phyloP scores from a whole-genome alignment of 2,329 filamentous ascomycete genomes.

The Talaromyces amestolkiae region DNA sequence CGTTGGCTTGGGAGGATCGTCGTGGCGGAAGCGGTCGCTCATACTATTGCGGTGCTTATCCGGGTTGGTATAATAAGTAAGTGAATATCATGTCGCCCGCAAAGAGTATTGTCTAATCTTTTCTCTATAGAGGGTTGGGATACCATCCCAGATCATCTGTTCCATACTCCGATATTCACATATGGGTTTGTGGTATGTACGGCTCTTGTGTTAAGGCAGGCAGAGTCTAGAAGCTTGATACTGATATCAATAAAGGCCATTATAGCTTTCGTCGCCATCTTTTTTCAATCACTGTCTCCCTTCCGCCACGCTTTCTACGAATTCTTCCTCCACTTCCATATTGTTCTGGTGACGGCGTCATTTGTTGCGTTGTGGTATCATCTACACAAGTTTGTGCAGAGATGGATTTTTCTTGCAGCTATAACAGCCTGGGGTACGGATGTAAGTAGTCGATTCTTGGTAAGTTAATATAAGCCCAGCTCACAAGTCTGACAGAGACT shows the following conservation, averaged over 20 bases:
- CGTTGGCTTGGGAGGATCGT: conserved; percentile 72
- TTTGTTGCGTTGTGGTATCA: conserved; percentile 78
- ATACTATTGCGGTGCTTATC: conserved; percentile 68
- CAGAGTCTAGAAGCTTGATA: not conserved
- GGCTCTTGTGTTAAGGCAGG: not conserved
- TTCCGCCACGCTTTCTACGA: conserved; percentile 95
- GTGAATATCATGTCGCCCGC: conserved; percentile 29
- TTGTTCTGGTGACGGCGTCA: conserved; percentile 66
- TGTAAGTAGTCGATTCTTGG: conserved; percentile 19
- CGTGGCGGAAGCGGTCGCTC: conserved; percentile 62
- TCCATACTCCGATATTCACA: conserved; percentile 11
- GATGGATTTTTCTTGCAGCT: conserved; percentile 59
- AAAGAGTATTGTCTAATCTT: not conserved
- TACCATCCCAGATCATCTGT: conserved; percentile 6
- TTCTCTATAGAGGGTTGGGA: conserved; percentile 13
- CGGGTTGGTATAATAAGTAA: conserved; percentile 53
- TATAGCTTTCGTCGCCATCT: conserved; percentile 10
- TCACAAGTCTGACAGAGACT: conserved; percentile 13
- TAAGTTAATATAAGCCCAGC: not conserved
- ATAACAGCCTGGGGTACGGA: conserved; percentile 71
- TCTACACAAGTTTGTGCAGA: conserved; percentile 22
- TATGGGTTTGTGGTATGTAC: conserved; percentile 17
- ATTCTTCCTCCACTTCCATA: conserved; percentile 86
- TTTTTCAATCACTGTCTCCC: conserved; percentile 16
- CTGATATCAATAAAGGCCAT: conserved; percentile 2